Evolutionary conservation across 1,284 basidiomycete species (phyloP).

Genomic region (Ceratobasidium sp.): DNA sequence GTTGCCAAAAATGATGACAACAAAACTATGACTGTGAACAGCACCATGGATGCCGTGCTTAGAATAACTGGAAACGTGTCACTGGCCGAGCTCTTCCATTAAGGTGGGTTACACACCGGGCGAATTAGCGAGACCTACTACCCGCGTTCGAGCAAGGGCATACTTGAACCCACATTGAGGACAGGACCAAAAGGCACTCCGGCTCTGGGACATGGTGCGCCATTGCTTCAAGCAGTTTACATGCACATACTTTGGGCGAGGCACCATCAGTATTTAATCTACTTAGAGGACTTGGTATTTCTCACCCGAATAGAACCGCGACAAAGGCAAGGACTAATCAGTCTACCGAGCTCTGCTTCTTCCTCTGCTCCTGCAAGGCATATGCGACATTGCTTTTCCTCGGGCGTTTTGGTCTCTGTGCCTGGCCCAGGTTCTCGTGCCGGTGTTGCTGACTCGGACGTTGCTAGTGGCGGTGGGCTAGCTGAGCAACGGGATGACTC

Average conservation of each 20-base stretch:
- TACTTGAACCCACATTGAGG: conserved; percentile 77
- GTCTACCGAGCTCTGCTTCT: conserved; percentile 60
- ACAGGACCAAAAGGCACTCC: conserved; percentile 71
- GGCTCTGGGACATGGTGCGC: conserved; percentile 64
- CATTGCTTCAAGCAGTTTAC: conserved; percentile 74
- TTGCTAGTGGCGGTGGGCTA: neutral
- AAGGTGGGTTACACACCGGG: conserved; percentile 56
- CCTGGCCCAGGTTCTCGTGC: conserved; percentile 12
- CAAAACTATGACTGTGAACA: conserved; percentile 72
- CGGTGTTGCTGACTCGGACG: neutral
- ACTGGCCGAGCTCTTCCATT: neutral
- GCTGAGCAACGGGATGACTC: conserved; percentile 13
- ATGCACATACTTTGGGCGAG: conserved; percentile 66
- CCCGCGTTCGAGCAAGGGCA: conserved; percentile 68
- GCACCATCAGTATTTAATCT: conserved; percentile 37
- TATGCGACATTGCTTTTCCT: conserved; percentile 61
- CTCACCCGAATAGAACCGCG: conserved; percentile 77
- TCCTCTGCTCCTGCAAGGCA: conserved; percentile 70
- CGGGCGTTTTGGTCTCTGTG: conserved; percentile 10
- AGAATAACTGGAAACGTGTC: conserved; percentile 60
- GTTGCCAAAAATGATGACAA: conserved; percentile 72
- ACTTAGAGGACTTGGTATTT: conserved; percentile 11
- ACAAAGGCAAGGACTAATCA: conserved; percentile 78
- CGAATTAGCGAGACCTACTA: conserved; percentile 73
- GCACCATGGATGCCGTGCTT: conserved; percentile 63